phyloP scores from a whole-genome alignment of 257 asterid genomes.

The Solanum paucissectum region DNA sequence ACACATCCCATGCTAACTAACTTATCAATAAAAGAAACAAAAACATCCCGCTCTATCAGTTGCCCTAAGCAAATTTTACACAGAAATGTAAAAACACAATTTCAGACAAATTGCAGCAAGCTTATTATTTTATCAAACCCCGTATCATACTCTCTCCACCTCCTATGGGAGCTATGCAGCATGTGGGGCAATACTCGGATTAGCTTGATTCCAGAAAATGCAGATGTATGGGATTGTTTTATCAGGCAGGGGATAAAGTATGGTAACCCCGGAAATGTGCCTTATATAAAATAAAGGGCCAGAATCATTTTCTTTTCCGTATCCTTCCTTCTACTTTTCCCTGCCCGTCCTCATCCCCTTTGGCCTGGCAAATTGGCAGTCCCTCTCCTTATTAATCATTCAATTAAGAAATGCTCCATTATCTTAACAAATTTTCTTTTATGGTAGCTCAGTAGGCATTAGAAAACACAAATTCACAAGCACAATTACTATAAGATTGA shows the following conservation, averaged over 20 bases:
- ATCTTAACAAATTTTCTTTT: not conserved
- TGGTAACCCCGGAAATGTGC: not conserved
- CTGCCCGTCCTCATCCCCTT: not conserved
- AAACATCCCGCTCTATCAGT: not conserved
- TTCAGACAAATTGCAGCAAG: not conserved
- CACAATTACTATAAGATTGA: not conserved
- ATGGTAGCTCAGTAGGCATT: not conserved
- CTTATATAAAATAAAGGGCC: not conserved
- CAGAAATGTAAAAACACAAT: not conserved
- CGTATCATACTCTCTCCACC: not conserved
- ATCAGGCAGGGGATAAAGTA: not conserved
- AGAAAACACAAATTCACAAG: not conserved
- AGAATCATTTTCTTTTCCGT: not conserved
- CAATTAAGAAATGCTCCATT: not conserved
- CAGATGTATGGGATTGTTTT: not conserved
- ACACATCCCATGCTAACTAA: not conserved
- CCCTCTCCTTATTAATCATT: not conserved
- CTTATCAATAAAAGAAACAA: not conserved
- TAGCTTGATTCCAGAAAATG: not conserved
- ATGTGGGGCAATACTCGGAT: not conserved
- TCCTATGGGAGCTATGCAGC: not conserved
- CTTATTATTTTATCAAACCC: not conserved
- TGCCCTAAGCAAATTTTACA: not conserved
- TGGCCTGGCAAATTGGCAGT: not conserved
- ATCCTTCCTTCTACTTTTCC: not conserved